These are phyloP conservation scores for Flaveria ramosissima DNA, from an alignment of 129 eudicot genomes.

Conservation along the genomic window DNA sequence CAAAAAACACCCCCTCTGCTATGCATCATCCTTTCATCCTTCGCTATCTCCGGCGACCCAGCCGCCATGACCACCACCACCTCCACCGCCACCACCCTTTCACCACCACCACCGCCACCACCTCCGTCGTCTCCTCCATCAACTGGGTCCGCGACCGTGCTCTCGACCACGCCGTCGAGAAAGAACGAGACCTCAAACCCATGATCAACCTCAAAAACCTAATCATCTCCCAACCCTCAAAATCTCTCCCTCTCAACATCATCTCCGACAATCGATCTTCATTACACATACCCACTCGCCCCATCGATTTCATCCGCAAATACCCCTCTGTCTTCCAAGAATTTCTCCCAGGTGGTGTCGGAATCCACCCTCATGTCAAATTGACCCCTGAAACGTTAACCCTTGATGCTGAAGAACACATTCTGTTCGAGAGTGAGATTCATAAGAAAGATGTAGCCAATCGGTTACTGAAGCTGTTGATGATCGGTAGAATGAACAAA, in stretches of 20 bases:
- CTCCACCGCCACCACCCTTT: conserved; percentile 38
- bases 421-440: conserved; percentile 41
- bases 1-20: not conserved
- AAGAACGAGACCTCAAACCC: conserved; percentile 70
- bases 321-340: conserved; percentile 81
- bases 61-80: conserved; percentile 29
- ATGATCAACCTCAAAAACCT: conserved; percentile 66
- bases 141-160: conserved; percentile 79
- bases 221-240: conserved; percentile 74
- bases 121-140: conserved; percentile 45
- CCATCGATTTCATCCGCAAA: conserved; percentile 79
- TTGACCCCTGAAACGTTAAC: conserved; percentile 50
- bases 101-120: conserved; percentile 35
- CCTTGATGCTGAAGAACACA: conserved; percentile 55
- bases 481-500: conserved; percentile 57
- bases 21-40: conserved; percentile 28
- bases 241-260: conserved; percentile 64
- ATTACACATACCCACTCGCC: conserved; percentile 63
- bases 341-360: conserved; percentile 55
- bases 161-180: conserved; percentile 86
- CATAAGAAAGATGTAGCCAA: conserved; percentile 57
- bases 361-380: conserved; percentile 66
- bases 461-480: conserved; percentile 67
- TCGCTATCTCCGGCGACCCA: conserved; percentile 32
- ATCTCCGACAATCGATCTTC: conserved; percentile 46